Base-by-base conservation (phyloP, 2,329 filamentous ascomycete species). In the Diaporthe australafricana region DNA sequence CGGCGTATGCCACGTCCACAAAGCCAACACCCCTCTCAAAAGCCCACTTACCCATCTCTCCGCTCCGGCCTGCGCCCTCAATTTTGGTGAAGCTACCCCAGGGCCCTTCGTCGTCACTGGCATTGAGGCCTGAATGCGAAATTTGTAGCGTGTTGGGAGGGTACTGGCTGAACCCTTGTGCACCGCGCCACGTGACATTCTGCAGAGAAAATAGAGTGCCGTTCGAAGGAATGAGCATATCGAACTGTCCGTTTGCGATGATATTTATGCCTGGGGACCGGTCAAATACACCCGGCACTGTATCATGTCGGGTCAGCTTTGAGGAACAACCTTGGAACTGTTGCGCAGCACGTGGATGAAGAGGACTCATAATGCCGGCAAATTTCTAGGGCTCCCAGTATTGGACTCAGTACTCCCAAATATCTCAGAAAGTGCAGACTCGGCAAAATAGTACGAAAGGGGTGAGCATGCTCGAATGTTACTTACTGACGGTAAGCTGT, bases 141-240 rank as follows among this genome's bases (percentile, higher is more conserved):
- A 71, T 71, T 16, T 68, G 53, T 48, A 71, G 35, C 8, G 40
- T 32, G 9, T 68, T 62, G 14, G 70, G 70, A 17, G 70, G 70
- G 25, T 71, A n/a, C n/a, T 56, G 57, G 53, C 67, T 66, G 62
- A 71, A 71, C 25, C 70, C 70, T 27, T 62, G 40, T 17, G 52
- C 42, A 25, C 70, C 70, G 22, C 67, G 66, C 70, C 70, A 71
- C 9, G 70, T 71, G 32, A 71, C 60, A 35, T 71, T 71, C 53
- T 71, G 70, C 25, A 68, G 50, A 14, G 60, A 55, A 11, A 71
- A 57, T 9, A 71, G 6, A 0, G 70, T 71, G 16, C 70, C 70
- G 25, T 71, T 68, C 17, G 70, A 68, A 11, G 56, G 55, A 20
- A 71, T 65, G 32, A 68, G 56, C 25, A 71, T 57, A 20, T 71